Base-by-base conservation (phyloP, 2,329 filamentous ascomycete species). In the Lecanicillium sp. region DNA sequence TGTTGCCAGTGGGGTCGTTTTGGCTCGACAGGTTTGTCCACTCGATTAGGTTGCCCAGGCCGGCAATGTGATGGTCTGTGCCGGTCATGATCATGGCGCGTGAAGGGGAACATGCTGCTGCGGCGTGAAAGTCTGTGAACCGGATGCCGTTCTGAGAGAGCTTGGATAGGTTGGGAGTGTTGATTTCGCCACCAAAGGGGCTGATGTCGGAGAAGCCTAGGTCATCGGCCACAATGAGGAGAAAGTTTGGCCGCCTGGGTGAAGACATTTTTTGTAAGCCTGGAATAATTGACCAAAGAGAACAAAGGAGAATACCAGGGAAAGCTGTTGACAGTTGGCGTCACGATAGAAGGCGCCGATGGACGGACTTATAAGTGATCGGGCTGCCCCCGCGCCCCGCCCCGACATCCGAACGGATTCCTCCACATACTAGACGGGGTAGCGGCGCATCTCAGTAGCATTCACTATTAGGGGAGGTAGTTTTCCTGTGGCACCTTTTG, bases 81-180 rank as follows among this genome's bases (percentile, higher is more conserved):
- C 76, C 76, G 1, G 73, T 77, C 64, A 79, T 70, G 48, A 80
- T 33, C 77, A 80, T 80, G 32, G 75, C 70, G 33, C 76, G 63
- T 4, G 73, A 75, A 4, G 76, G 77, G 37, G 73, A 78, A 54
- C 75, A 80, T 38, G 75, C 74, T 6, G 75, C 70, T 0, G 77
- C 75, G 2, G 75, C 70, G 49, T 80, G 75, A 55, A 79, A 80
- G 47, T 77, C 73, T 0, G 75, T 79, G 48, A 79, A 74, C 5
- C 73, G 69, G 17, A 80, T 54, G 17, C 43, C 41, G 8, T 53
- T 47, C 15, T 63, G 57, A 6, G 69, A 66, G 3, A 75, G 54
- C 28, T 67, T 68, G 55, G 78, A 71, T 28, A 80, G 61, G 48
- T 75, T 71, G 1, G 75, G 75, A 0, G 75, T 80, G 27, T 66